Conservation (phyloP, 768 basidiomycete species). For the Mycena crocata region DNA sequence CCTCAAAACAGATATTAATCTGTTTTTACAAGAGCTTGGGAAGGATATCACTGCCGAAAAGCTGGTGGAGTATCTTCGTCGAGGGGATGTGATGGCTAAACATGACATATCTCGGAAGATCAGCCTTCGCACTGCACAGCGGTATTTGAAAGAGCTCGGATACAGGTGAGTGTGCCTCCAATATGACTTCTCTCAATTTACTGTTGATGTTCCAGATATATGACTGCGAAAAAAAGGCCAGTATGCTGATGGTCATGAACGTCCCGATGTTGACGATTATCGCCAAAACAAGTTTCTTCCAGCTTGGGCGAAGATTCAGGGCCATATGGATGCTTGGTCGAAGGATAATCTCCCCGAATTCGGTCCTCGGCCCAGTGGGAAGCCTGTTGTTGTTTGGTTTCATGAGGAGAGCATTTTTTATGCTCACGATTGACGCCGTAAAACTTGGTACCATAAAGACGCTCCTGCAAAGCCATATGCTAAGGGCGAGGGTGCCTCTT, state of each 20-base stretch:
- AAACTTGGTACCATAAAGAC: conserved; percentile 39
- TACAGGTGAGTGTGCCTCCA: conserved; percentile 27
- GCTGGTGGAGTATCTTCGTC: conserved; percentile 32
- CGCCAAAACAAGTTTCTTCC: conserved; percentile 38
- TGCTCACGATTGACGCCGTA: conserved; percentile 41
- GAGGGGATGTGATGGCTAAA: conserved; percentile 21
- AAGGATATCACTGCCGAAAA: conserved; percentile 39
- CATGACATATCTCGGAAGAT: conserved; percentile 34
- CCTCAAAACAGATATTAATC: conserved; percentile 23
- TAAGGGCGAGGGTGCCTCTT: conserved; percentile 50
- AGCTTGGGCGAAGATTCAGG: conserved; percentile 13
- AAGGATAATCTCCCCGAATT: background rate
- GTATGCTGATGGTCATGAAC: conserved; percentile 48
- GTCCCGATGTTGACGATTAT: conserved; percentile 44
- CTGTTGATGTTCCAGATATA: conserved; percentile 1
- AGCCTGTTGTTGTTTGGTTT: conserved; percentile 35
- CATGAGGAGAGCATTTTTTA: too few relatives aligned
- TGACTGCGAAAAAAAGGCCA: conserved; percentile 32
- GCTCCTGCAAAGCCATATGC: conserved; percentile 34
- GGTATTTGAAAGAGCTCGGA: conserved; percentile 39
- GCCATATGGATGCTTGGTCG: conserved; percentile 18
- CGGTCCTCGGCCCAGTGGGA: background rate
- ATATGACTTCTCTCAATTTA: background rate
- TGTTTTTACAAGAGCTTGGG: conserved; percentile 35
- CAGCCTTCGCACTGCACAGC: conserved; percentile 35